Evolutionary conservation across 1,284 basidiomycete genomes (phyloP).

Genomic region (Cutaneotrichosporon cavernicola): DNA sequence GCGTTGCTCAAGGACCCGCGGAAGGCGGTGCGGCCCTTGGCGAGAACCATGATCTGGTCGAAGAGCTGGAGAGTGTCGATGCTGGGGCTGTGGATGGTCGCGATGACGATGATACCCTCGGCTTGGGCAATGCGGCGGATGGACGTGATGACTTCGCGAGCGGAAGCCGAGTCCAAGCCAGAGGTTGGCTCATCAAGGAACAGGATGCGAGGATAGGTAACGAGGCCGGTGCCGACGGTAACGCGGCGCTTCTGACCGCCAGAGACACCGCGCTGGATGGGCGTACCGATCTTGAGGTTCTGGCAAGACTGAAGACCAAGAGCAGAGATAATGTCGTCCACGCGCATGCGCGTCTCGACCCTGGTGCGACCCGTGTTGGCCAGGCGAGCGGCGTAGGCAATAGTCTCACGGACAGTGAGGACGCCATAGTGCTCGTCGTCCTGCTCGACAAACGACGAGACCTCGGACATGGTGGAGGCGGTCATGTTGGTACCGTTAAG

Average conservation of each 20-base stretch:
- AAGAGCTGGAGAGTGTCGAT: conserved; percentile 50
- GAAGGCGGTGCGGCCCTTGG: conserved; percentile 41
- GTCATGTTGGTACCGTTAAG: conserved; percentile 24
- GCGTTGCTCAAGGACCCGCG: conserved; percentile 27
- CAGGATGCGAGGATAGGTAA: conserved; percentile 49
- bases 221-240: conserved; percentile 47
- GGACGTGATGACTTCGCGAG: conserved; percentile 23
- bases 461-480: conserved; percentile 17
- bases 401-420: conserved; percentile 49
- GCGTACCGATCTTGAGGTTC: conserved; percentile 45
- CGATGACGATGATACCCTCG: conserved; percentile 35
- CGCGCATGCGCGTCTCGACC: conserved; percentile 15
- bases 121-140: conserved; percentile 22
- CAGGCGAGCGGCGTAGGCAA: conserved; percentile 17
- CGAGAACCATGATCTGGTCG: conserved; percentile 45
- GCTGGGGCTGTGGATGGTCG: conserved; percentile 52
- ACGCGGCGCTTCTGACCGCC: conserved; percentile 53
- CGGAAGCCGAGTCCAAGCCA: conserved; percentile 30
- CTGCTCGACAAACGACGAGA: conserved; percentile 52
- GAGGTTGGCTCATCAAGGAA: conserved; percentile 54
- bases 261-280: conserved; percentile 52
- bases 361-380: conserved; percentile 21
- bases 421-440: conserved; percentile 51
- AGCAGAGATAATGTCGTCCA: conserved; percentile 23
- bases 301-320: conserved; percentile 26